Conservation (phyloP, 352 stramenopile species). For the Phytopythium helicoides region DNA sequence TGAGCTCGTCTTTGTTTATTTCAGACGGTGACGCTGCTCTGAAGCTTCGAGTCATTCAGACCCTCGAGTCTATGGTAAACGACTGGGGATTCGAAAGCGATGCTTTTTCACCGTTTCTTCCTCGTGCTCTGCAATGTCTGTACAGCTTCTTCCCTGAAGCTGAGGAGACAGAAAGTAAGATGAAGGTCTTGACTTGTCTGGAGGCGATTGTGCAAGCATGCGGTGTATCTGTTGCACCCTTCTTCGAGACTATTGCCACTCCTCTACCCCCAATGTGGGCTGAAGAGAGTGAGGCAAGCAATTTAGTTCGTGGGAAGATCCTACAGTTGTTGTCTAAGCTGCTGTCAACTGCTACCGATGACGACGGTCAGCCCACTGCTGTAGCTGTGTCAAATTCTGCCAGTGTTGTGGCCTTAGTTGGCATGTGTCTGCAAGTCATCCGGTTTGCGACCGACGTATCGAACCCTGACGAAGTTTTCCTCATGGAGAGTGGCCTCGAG, state of each 20-base stretch:
- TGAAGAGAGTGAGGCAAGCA: constrained; percentile 67
- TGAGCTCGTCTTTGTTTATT: constrained; percentile 43
- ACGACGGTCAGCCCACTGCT: constrained; percentile 13
- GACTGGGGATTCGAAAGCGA: constrained; percentile 83
- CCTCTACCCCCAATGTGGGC: constrained; percentile 72
- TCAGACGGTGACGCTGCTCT: constrained; percentile 51
- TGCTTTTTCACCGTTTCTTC: constrained; percentile 66
- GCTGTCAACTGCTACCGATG: constrained; percentile 54
- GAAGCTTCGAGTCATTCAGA: constrained; percentile 71
- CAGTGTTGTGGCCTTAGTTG: constrained; percentile 41
- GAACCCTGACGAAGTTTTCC: constrained; percentile 81
- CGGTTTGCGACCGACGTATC: constrained; percentile 68
- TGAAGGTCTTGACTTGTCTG: constrained; percentile 73
- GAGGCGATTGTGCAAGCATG: constrained; percentile 72
- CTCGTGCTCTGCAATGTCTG: constrained; percentile 54
- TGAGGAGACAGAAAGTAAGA: constrained; percentile 69
- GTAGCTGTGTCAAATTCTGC: constrained; percentile 10
- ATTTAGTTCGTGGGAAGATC: constrained; percentile 81
- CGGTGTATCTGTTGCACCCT: constrained; percentile 38
- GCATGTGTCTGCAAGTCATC: constrained; percentile 73
- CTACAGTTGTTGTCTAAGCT: constrained; percentile 72
- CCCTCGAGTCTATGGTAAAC: constrained; percentile 73
- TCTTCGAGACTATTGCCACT: constrained; percentile 64
- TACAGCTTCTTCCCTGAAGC: constrained; percentile 68
- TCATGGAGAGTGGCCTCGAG: constrained; percentile 82